Evolutionary conservation across 2,329 filamentous ascomycete genomes (phyloP).

Genomic region (Chaetomiaceae sp.): DNA sequence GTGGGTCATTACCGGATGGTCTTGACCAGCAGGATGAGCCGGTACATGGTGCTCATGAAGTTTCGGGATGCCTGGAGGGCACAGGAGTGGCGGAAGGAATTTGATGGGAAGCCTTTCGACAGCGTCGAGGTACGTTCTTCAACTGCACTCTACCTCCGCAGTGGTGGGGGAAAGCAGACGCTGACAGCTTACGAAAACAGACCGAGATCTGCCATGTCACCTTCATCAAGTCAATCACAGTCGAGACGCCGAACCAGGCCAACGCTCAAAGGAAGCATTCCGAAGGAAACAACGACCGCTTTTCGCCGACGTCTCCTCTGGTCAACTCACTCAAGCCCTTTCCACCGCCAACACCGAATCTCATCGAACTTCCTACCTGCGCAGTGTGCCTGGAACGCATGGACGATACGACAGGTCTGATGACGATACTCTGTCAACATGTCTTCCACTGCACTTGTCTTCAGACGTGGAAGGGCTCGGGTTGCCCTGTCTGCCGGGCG

Average conservation of each 20-base stretch:
- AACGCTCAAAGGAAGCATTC: constrained; percentile 17
- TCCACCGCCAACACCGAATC: constrained; percentile 67
- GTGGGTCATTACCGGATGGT: constrained; percentile 95
- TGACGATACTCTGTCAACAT: constrained; percentile 96
- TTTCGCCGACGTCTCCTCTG: constrained; percentile 44
- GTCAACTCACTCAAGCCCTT: constrained; percentile 54
- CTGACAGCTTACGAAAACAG: no score
- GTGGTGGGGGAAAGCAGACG: no score
- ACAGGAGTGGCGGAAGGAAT: constrained; percentile 74
- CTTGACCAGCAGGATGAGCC: constrained; percentile 79
- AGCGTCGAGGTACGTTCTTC: constrained; percentile 66
- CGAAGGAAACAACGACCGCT: constrained; percentile 48
- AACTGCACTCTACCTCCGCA: no score
- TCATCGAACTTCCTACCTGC: constrained; percentile 90
- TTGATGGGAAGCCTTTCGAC: constrained; percentile 92
- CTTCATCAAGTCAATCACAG: constrained; percentile 87
- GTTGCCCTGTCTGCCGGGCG: constrained; percentile 92
- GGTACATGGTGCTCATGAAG: constrained; percentile 95
- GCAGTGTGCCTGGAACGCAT: constrained; percentile 95
- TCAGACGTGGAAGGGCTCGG: constrained; percentile 91
- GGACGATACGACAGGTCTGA: constrained; percentile 92
- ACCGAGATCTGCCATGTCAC: constrained; percentile 93
- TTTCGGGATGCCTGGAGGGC: constrained; percentile 74
- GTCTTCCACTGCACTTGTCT: constrained; percentile 96
- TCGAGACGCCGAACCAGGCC: constrained; percentile 61